A percentile compares a stretch with the other conserved stretches of the same genome.
phyloP scores from a whole-genome alignment of 1,139 yeast species.

The Hansenula anomala region DNA sequence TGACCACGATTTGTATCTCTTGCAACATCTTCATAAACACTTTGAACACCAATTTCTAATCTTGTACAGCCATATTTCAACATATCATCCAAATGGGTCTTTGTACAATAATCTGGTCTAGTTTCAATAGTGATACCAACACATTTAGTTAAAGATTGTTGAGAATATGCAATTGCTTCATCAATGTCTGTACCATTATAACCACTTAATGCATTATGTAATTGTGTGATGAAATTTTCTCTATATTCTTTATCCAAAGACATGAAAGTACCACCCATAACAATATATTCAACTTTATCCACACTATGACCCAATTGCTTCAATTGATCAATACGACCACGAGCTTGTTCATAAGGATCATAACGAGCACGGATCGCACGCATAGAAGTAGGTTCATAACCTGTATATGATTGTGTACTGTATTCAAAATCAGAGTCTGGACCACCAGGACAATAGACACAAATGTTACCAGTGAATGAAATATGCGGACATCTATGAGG shows the following conservation, averaged over 20 bases:
- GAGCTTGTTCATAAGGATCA: conserved; percentile 97
- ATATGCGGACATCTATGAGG: conserved; percentile 99
- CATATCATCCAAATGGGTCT: conserved; percentile 94
- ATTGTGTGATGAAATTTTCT: conserved; percentile 79
- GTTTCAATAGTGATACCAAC: conserved; percentile 98
- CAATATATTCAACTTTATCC: conserved; percentile 94
- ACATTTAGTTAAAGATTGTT: conserved; percentile 93
- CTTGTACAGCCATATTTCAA: conserved; percentile 94
- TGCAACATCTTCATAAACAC: conserved; percentile 97
- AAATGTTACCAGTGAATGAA: conserved; percentile 96
- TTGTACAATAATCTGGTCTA: conserved; percentile 97
- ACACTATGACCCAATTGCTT: conserved; percentile 94
- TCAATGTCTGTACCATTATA: conserved; percentile 83
- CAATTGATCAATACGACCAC: conserved; percentile 95
- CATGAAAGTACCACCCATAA: conserved; percentile 99
- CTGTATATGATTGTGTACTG: conserved; percentile 96
- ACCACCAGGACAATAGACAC: conserved; percentile 99
- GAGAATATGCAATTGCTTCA: conserved; percentile 87
- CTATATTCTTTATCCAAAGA: conserved; percentile 85
- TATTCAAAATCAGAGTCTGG: conserved; percentile 98
- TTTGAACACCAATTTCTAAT: conserved; percentile 94
- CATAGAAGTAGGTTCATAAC: conserved; percentile 99
- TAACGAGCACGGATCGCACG: conserved; percentile 96
- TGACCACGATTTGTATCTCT: conserved; percentile 98
- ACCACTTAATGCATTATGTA: conserved; percentile 95